Percentiles rank a stretch among this genome's conserved stretches.
These are phyloP conservation scores for Tanacetum coccineum DNA, from an alignment of 129 eudicot species.

Conservation along the genomic window DNA sequence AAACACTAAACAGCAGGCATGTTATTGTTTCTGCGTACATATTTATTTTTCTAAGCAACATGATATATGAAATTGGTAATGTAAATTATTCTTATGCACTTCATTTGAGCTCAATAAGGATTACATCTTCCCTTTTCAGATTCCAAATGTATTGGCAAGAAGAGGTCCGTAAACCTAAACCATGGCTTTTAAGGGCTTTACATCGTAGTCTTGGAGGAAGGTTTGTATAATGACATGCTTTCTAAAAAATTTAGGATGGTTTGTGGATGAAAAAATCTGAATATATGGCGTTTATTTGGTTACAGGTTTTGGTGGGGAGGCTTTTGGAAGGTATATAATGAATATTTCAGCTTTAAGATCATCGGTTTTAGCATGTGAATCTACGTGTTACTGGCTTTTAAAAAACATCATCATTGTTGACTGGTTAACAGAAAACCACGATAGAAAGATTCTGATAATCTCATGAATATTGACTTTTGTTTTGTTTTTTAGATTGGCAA, in stretches of 20 bases:
- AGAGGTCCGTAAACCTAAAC: slow-evolving; percentile 68
- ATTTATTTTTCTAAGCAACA: background rate
- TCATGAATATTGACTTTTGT: slow-evolving; percentile 10
- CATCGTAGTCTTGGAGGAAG: slow-evolving; percentile 90
- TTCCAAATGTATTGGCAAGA: slow-evolving; percentile 82
- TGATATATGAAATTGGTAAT: too few species aligned
- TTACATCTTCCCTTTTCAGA: slow-evolving; percentile 32
- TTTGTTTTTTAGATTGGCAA: slow-evolving; percentile 61
- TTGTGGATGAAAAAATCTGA: slow-evolving; percentile 1
- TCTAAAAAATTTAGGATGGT: slow-evolving; percentile 3
- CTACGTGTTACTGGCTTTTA: slow-evolving; percentile 7
- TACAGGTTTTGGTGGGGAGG: slow-evolving; percentile 90
- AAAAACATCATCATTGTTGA: slow-evolving; percentile 12
- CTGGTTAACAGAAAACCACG: background rate
- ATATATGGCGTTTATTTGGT: slow-evolving; percentile 11
- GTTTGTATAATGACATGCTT: slow-evolving; percentile 34
- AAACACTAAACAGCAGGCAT: slow-evolving; percentile 59
- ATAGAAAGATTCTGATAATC: background rate
- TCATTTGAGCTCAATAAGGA: background rate
- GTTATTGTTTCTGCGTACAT: slow-evolving; percentile 24
- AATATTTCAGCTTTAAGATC: slow-evolving; percentile 7
- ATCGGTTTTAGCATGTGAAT: slow-evolving; percentile 13
- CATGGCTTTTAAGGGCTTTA: slow-evolving; percentile 90
- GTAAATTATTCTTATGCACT: background rate
- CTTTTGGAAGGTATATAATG: slow-evolving; percentile 59